Conservation (phyloP, 805 yeast genomes). For the Vanderwaltozyma yarrowii region DNA sequence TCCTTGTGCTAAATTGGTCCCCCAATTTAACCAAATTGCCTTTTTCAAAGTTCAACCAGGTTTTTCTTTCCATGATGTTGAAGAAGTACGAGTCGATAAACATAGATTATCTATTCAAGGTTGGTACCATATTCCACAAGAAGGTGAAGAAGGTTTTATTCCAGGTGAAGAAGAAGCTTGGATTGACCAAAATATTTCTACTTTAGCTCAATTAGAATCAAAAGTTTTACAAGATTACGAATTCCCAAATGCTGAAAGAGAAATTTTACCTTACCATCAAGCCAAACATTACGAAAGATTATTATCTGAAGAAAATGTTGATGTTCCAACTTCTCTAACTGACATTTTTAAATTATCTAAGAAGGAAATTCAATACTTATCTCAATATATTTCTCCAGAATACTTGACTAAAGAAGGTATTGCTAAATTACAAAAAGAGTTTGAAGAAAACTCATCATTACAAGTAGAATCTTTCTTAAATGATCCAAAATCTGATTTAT, state of each 20-base stretch:
- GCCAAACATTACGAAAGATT: constrained; percentile 15
- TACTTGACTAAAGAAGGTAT: constrained; percentile 36
- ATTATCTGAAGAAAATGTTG: constrained; percentile 1
- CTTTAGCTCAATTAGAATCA: constrained; percentile 70
- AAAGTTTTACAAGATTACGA: constrained; percentile 70
- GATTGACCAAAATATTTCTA: constrained; percentile 56
- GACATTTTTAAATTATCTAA: constrained; percentile 22
- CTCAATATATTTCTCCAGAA: constrained; percentile 45
- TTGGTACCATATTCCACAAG: constrained; percentile 97
- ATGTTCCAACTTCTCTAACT: constrained; percentile 1
- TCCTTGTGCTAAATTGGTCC: constrained; percentile 56
- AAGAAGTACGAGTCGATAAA: constrained; percentile 86
- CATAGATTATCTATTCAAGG: constrained; percentile 92
- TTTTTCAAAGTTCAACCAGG: constrained; percentile 96
- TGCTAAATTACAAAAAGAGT: constrained; percentile 36
- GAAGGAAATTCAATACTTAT: constrained; percentile 41
- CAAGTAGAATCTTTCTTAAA: constrained; percentile 58
- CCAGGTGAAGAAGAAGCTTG: constrained; percentile 67
- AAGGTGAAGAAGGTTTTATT: constrained; percentile 77
- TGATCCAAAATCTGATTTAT: constrained; percentile 37
- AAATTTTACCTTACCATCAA: constrained; percentile 34
- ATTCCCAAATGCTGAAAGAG: constrained; percentile 58
- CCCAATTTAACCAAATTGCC: constrained; percentile 93
- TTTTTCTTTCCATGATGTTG: constrained; percentile 92
- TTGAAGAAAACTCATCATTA: constrained; percentile 58